phyloP scores from a whole-genome alignment of 2,329 filamentous ascomycete genomes.

The Phoma herbarum region DNA sequence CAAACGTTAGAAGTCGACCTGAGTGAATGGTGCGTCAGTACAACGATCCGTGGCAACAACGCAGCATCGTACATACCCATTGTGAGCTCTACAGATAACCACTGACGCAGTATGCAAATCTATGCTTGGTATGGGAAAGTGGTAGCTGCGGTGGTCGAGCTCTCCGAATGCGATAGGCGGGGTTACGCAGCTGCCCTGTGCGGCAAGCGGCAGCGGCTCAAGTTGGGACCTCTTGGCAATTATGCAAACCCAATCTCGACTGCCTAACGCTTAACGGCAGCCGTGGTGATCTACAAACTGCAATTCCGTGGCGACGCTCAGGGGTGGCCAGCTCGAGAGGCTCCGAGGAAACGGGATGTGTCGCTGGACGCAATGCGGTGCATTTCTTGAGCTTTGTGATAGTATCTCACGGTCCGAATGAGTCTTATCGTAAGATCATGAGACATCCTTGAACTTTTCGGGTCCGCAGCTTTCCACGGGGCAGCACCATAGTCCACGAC shows the following conservation, averaged over 20 bases:
- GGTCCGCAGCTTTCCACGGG: too few species aligned
- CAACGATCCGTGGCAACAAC: background rate
- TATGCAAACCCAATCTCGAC: background rate
- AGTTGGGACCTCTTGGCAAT: constrained; percentile 12
- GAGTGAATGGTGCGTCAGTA: constrained; percentile 1
- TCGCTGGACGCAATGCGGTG: background rate
- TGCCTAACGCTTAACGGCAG: background rate
- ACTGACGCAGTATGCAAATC: background rate
- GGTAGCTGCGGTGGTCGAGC: constrained; percentile 14
- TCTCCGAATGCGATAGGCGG: constrained; percentile 18
- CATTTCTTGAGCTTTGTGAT: background rate
- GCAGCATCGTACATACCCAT: constrained; percentile 8
- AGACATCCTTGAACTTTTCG: background rate
- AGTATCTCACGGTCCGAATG: background rate
- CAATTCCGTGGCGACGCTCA: background rate
- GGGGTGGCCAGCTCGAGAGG: background rate
- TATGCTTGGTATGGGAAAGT: constrained; percentile 3
- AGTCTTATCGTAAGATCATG: background rate
- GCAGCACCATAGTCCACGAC: background rate
- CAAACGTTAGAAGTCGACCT: constrained; percentile 38
- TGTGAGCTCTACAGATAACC: background rate
- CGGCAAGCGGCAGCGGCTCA: constrained; percentile 15
- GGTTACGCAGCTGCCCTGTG: constrained; percentile 18
- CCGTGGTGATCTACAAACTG: constrained; percentile 9
- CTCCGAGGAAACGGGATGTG: background rate